These are phyloP conservation scores for Cymodocea nodosa DNA, from an alignment of 116 monocot genomes.

Conservation along the genomic window DNA sequence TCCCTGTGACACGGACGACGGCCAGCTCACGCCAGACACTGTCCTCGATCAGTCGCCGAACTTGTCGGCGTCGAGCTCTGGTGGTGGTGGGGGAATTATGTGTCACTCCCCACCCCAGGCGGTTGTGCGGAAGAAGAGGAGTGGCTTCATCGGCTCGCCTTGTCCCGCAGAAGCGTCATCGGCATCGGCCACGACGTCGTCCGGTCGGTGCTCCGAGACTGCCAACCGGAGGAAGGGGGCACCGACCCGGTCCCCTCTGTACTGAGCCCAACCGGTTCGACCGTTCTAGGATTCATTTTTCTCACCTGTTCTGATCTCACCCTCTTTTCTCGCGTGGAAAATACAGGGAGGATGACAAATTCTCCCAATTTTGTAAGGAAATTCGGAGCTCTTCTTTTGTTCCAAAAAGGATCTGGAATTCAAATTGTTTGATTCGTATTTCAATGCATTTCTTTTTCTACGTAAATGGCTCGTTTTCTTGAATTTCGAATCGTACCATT, in stretches of 20 bases:
- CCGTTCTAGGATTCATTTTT: neutral
- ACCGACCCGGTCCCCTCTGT: constrained; percentile 46
- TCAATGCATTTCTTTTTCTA: too few species aligned
- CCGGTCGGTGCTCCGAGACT: constrained; percentile 8
- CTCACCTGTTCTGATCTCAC: neutral
- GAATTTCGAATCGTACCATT: too few species aligned
- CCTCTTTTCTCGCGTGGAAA: neutral
- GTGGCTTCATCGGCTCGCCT: neutral
- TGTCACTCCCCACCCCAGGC: constrained; percentile 2
- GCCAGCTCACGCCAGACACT: constrained; percentile 47
- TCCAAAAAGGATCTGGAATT: too few species aligned
- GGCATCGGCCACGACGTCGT: neutral
- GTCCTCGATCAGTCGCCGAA: constrained; percentile 37
- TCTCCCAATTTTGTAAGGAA: constrained; percentile 7
- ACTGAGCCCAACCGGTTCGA: constrained; percentile 15
- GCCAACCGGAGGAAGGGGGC: constrained; percentile 39
- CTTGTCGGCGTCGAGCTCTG: constrained; percentile 14
- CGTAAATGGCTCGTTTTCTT: too few species aligned
- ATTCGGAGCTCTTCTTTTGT: neutral
- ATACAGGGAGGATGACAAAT: neutral
- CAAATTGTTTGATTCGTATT: neutral
- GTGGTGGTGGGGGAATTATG: neutral
- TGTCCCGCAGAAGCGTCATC: neutral
- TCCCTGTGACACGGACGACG: constrained; percentile 36
- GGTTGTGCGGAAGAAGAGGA: constrained; percentile 16